phyloP scores from a whole-genome alignment of 305 asterid genomes.

The Striga hermonthica region DNA sequence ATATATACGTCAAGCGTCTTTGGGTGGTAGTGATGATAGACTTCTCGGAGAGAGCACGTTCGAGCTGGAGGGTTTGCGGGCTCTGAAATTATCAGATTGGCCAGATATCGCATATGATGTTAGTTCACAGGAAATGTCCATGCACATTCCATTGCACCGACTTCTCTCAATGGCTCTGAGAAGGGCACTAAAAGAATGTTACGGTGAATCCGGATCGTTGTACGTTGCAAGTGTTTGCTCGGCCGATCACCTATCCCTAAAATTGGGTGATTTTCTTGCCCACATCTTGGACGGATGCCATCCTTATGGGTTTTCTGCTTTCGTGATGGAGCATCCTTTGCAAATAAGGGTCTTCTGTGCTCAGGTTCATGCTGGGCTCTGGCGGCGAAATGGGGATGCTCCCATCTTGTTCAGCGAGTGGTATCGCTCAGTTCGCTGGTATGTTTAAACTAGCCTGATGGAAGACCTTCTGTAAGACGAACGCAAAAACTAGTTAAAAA shows the following conservation, averaged over 20 bases:
- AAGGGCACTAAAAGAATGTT: slow-evolving; percentile 74
- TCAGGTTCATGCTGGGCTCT: slow-evolving; percentile 94
- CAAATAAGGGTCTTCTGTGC: slow-evolving; percentile 95
- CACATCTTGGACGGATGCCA: slow-evolving; percentile 79
- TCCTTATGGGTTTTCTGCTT: slow-evolving; percentile 87
- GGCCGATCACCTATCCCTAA: slow-evolving; percentile 42
- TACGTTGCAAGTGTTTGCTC: slow-evolving; percentile 34
- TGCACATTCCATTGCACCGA: slow-evolving; percentile 85
- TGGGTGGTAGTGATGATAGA: slow-evolving; percentile 50
- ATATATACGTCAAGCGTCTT: slow-evolving; percentile 41
- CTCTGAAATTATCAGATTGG: slow-evolving; percentile 77
- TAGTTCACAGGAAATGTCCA: slow-evolving; percentile 77
- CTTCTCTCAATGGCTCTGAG: slow-evolving; percentile 76
- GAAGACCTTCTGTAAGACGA: no score
- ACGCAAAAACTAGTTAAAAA: no score
- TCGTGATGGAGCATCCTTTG: slow-evolving; percentile 93
- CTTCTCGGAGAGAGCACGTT: slow-evolving; percentile 48
- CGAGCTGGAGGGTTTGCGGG: slow-evolving; percentile 66
- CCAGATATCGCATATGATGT: slow-evolving; percentile 79
- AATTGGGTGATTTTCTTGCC: slow-evolving; percentile 56
- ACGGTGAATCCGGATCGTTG: slow-evolving; percentile 53
- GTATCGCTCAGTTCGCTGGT: slow-evolving; percentile 95
- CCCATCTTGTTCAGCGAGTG: slow-evolving; percentile 78
- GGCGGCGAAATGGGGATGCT: slow-evolving; percentile 93
- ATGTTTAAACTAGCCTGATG: slow-evolving; percentile 28